Conservation (phyloP, 176 grass and related monocot genomes). For the Oryza brachyantha region DNA sequence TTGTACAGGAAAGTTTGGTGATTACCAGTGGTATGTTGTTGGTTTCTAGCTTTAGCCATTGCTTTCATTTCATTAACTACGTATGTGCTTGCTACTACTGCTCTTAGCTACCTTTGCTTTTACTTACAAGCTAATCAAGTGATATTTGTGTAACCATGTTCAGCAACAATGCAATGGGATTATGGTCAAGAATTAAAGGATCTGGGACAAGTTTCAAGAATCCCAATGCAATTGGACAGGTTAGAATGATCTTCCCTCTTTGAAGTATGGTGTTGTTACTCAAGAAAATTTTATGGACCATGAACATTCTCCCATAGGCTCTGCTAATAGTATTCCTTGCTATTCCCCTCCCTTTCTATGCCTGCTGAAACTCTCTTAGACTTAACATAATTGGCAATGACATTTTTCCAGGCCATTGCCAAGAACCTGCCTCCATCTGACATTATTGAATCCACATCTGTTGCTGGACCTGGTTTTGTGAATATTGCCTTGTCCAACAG, state of each 20-base stretch:
- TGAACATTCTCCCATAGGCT: background rate
- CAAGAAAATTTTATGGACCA: constrained; percentile 3
- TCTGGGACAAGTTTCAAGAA: constrained; percentile 78
- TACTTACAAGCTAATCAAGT: background rate
- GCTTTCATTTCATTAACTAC: background rate
- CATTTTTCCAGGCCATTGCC: constrained; percentile 68
- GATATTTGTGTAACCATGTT: constrained; percentile 17
- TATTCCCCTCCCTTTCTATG: constrained; percentile 1
- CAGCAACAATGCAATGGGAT: constrained; percentile 95
- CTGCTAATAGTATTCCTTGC: background rate
- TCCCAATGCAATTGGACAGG: constrained; percentile 89
- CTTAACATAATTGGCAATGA: background rate
- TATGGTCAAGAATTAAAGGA: constrained; percentile 94
- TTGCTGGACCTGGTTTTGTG: constrained; percentile 97
- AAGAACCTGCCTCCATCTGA: constrained; percentile 77
- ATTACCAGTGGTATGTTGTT: constrained; percentile 88
- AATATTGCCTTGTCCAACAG: constrained; percentile 78
- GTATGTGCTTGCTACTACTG: background rate
- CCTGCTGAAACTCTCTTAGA: constrained; percentile 5
- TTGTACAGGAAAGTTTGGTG: constrained; percentile 73
- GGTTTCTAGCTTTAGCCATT: background rate
- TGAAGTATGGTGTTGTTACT: background rate
- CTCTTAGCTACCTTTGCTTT: background rate
- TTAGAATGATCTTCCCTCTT: constrained; percentile 14
- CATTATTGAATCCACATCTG: constrained; percentile 84